Evolutionary conservation across 129 eudicot genomes (phyloP).

Genomic region (Glebionis coronaria): DNA sequence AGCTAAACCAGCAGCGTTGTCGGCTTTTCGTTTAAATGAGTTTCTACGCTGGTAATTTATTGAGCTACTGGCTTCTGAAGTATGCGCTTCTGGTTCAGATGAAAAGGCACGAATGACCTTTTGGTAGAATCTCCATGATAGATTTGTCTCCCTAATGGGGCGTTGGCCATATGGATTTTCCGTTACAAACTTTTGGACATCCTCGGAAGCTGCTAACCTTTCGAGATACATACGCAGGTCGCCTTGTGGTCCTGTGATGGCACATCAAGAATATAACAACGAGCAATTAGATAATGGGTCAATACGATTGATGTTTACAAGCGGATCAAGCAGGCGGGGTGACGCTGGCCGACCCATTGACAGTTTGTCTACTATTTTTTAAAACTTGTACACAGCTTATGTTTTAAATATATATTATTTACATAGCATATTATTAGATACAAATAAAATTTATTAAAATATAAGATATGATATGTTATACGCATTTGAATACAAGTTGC

Average conservation of each 20-base stretch:
- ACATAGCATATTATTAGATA: no score
- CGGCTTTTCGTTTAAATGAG: constrained; percentile 12
- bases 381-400: no score
- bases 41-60: not conserved
- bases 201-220: constrained; percentile 51
- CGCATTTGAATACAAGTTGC: not conserved
- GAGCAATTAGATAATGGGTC: not conserved
- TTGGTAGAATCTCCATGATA: constrained; percentile 61
- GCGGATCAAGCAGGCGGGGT: no score
- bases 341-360: no score
- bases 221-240: constrained; percentile 67
- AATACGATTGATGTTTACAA: no score
- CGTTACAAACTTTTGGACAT: constrained; percentile 66
- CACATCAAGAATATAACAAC: constrained; percentile 23
- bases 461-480: not conserved
- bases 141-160: constrained; percentile 49
- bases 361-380: no score
- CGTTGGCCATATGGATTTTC: constrained; percentile 72
- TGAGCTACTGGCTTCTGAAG: constrained; percentile 20
- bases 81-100: constrained; percentile 23
- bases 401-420: no score
- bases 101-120: constrained; percentile 39
- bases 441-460: not conserved
- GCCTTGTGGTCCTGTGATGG: constrained; percentile 64
- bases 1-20: not conserved